A percentile compares a stretch with the other conserved stretches of the same genome.
Evolutionary conservation across 495 filamentous ascomycete species (phyloP).

Genomic region (Rusavskia elegans): DNA sequence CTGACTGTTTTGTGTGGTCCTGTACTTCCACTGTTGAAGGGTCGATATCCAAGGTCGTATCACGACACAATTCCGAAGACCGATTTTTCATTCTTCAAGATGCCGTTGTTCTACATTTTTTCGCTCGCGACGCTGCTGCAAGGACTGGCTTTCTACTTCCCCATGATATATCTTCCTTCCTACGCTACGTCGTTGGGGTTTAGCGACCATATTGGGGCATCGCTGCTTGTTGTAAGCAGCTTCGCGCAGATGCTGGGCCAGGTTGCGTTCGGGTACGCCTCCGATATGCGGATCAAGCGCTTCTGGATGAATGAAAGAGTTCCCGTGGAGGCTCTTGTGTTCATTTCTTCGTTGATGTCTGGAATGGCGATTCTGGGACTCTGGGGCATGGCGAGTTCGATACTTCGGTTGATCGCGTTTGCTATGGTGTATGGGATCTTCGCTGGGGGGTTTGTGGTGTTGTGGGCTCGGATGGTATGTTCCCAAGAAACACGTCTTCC

Average conservation of each 20-base stretch:
- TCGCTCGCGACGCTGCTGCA: slow-evolving; percentile 16
- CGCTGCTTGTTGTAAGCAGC: slow-evolving; percentile 28
- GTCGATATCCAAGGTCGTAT: slow-evolving; percentile 22
- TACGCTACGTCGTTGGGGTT: slow-evolving; percentile 26
- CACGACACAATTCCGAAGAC: neutral
- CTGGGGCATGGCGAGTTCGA: slow-evolving; percentile 32
- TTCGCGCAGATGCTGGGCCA: slow-evolving; percentile 27
- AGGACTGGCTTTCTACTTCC: slow-evolving; percentile 36
- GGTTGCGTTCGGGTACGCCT: slow-evolving; percentile 30
- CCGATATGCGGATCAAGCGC: slow-evolving; percentile 19
- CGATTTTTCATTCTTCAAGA: slow-evolving; percentile 19
- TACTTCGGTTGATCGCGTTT: slow-evolving; percentile 34
- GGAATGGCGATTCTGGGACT: slow-evolving; percentile 30
- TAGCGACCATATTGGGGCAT: slow-evolving; percentile 13
- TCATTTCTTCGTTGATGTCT: slow-evolving; percentile 29
- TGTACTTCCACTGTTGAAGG: slow-evolving; percentile 29
- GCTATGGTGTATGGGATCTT: slow-evolving; percentile 38
- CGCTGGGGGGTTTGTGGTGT: slow-evolving; percentile 29
- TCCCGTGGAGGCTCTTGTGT: slow-evolving; percentile 30
- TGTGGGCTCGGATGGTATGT: slow-evolving; percentile 29
- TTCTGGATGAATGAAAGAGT: slow-evolving; percentile 6
- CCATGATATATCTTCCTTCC: slow-evolving; percentile 32
- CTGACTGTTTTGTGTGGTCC: slow-evolving; percentile 27
- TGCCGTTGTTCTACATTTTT: slow-evolving; percentile 10
- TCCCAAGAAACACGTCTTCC: neutral